Evolutionary conservation across 1,284 basidiomycete species (phyloP).

Genomic region (Fomes fomentarius): DNA sequence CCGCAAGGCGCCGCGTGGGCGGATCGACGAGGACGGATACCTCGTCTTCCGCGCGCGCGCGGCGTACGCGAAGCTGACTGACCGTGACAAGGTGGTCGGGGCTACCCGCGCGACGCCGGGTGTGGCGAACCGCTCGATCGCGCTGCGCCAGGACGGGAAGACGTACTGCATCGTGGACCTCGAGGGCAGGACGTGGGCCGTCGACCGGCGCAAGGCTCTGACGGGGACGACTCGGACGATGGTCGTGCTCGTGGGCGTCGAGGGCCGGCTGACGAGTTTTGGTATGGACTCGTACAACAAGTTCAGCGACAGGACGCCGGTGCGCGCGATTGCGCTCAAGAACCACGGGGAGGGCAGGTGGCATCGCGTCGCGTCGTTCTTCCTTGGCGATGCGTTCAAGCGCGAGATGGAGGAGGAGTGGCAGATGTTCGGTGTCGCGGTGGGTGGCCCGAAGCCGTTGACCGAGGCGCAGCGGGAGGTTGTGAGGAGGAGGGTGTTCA

Average conservation of each 20-base stretch:
- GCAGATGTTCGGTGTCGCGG: background rate
- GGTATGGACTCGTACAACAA: no score
- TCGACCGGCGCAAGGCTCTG: constrained; percentile 1
- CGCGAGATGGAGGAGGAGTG: constrained; percentile 6
- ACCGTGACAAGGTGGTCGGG: background rate
- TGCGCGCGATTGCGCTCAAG: constrained; percentile 6
- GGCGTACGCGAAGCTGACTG: background rate
- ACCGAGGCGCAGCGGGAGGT: background rate
- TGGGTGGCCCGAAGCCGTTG: constrained; percentile 1
- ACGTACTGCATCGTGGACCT: constrained; percentile 5
- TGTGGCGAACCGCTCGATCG: background rate
- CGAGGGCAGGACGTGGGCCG: constrained; percentile 2
- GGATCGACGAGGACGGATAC: constrained; percentile 15
- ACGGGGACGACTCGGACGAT: background rate
- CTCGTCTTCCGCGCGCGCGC: constrained; percentile 2
- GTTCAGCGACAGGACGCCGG: constrained; percentile 6
- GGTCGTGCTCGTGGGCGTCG: background rate
- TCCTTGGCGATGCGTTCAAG: constrained; percentile 10
- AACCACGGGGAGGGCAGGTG: constrained; percentile 2
- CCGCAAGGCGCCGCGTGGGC: constrained; percentile 8
- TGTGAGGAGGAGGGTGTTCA: constrained; percentile 2
- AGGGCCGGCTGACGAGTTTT: constrained; percentile 3
- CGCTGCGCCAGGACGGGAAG: background rate
- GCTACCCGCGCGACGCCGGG: constrained; percentile 12
- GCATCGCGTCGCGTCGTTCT: constrained; percentile 10